Base-by-base conservation (phyloP, 768 basidiomycete genomes). In the Gautieria morchelliformis region DNA sequence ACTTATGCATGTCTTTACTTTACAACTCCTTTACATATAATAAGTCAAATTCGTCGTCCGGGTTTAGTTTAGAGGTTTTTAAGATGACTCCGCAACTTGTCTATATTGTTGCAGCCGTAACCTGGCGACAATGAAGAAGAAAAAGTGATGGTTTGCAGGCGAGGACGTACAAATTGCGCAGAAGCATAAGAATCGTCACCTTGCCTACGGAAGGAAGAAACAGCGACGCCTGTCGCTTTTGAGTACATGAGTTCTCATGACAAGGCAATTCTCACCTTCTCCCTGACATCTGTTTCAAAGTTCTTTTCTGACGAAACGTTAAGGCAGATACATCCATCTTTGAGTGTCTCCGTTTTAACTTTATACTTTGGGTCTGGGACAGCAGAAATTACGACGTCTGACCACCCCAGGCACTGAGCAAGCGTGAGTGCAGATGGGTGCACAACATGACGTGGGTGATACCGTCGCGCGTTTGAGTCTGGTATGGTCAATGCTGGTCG, bases 121-220 rank as follows among this genome's bases (percentile, higher is more conserved):
- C 54, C 82, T 84, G 59, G 27, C 14, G 14, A 44, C 8, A 2
- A 19, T 19, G 8, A 3, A 19, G 19, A 19, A n/a, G 17, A 17
- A n/a, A n/a, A 19, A 7, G 24, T n/a, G 33, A n/a, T 17, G 20
- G 32, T 27, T 41, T 15, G 15, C 5, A 15, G 37, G 15, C 22
- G 20, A 48, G 51, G 5, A 75, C 91, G 67, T 68, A 93, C 88
- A 99, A 67, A 68, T 99, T 99, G 48, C 95, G 82, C 65, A 96
- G 79, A n/a, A 99, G 78, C 91, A 99, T 95, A 66, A 94, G 74
- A 62, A 97, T 96, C 1, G 96, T 99, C 58, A 96, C 89, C 72
- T 95, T 96, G 19, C 96, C 96, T n/a, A 99, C 92, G 5, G 91
- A 86, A 9, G 95, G 93, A 61, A 98, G 78, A 69, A 97, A 97